These are phyloP conservation scores for Aspergillus baeticus DNA, from an alignment of 495 filamentous ascomycete genomes.

Conservation along the genomic window DNA sequence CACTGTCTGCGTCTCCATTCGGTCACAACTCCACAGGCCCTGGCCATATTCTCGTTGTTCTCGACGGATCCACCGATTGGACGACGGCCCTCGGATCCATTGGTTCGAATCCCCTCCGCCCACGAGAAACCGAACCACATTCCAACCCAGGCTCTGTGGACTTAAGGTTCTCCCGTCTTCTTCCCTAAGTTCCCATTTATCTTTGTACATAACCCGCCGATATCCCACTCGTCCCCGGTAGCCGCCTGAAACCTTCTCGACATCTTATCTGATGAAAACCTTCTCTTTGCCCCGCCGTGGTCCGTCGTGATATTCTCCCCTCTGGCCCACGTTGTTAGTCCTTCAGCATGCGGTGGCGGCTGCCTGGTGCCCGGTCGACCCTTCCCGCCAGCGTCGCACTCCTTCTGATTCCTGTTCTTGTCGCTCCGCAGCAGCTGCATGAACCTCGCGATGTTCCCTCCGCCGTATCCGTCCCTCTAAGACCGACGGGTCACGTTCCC, in stretches of 20 bases:
- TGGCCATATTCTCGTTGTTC: conserved; percentile 4
- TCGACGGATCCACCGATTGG: conserved; percentile 12
- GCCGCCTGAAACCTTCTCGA: neutral
- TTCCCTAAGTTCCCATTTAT: neutral
- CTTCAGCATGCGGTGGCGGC: conserved; percentile 49
- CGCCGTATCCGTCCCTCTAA: conserved; percentile 33
- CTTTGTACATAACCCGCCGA: neutral
- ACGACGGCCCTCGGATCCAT: conserved; percentile 12
- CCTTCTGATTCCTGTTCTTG: conserved; percentile 42
- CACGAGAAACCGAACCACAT: conserved; percentile 4
- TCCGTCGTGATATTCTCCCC: neutral
- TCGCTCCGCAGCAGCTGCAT: conserved; percentile 50
- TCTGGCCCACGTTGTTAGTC: conserved; percentile 27
- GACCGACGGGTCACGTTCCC: conserved; percentile 20
- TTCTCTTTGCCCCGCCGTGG: neutral
- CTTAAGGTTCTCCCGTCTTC: neutral
- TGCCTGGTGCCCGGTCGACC: conserved; percentile 46
- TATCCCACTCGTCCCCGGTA: neutral
- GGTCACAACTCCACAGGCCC: conserved; percentile 4
- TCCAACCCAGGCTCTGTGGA: neutral
- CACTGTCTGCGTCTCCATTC: neutral
- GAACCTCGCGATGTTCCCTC: conserved; percentile 35
- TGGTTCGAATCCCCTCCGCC: conserved; percentile 11
- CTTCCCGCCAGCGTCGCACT: conserved; percentile 51
- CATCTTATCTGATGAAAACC: conserved; percentile 4